phyloP scores from a whole-genome alignment of 106 monocot genomes.

The Dioscorea dumetorum region DNA sequence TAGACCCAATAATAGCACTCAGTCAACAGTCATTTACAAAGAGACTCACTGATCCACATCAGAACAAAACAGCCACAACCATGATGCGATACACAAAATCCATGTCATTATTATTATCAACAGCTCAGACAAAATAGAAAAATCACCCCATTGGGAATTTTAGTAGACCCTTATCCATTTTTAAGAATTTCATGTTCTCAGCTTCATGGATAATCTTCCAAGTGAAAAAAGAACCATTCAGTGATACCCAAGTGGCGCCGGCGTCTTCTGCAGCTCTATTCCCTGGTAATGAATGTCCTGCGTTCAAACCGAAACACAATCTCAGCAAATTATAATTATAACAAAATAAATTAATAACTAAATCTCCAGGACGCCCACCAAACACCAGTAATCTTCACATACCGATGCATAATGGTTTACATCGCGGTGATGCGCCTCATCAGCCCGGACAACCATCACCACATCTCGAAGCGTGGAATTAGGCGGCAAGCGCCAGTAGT shows the following conservation, averaged over 20 bases:
- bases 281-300: conserved; percentile 52
- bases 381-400: not conserved
- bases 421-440: conserved; percentile 52
- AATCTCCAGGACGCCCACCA: not conserved
- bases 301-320: not conserved
- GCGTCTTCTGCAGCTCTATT: conserved; percentile 25
- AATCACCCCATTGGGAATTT: not conserved
- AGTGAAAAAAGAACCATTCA: conserved; percentile 4
- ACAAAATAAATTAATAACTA: not conserved
- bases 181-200: not conserved
- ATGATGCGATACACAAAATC: too few relatives aligned
- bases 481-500: conserved; percentile 39
- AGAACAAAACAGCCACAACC: too few relatives aligned
- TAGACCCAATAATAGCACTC: too few relatives aligned
- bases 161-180: not conserved
- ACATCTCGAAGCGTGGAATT: conserved; percentile 41
- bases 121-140: not conserved
- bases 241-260: conserved; percentile 42
- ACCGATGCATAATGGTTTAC: conserved; percentile 49
- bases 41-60: too few relatives aligned
- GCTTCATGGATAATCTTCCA: too few relatives aligned
- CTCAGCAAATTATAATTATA: not conserved
- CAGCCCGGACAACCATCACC: conserved; percentile 31
- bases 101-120: too few relatives aligned
- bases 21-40: too few relatives aligned